Conservation (phyloP, 169 alveolate genomes). For the Perkinsus chesapeaki region DNA sequence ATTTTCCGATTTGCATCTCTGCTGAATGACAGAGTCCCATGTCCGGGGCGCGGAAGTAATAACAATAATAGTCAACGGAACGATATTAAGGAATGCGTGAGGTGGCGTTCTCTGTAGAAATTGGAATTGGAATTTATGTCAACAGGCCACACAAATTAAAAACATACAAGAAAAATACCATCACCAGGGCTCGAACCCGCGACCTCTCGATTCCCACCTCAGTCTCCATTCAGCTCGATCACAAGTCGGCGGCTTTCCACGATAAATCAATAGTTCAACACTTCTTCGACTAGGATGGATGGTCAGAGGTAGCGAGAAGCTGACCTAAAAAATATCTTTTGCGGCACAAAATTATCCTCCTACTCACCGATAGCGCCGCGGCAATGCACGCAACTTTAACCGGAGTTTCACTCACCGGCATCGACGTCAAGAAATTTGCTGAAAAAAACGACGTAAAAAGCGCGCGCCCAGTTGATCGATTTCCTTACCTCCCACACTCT, state of each 20-base stretch:
- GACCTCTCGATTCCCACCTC: background rate
- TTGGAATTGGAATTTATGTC: no score
- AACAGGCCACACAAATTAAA: no score
- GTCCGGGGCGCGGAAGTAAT: no score
- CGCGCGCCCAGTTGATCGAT: conserved; percentile 1
- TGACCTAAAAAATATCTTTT: background rate
- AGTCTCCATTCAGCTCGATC: background rate
- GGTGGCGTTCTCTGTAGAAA: no score
- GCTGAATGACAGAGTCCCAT: no score
- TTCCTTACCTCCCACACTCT: background rate
- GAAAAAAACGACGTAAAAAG: background rate
- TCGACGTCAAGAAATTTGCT: background rate
- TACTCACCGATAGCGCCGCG: background rate
- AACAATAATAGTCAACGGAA: no score
- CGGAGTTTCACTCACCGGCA: background rate
- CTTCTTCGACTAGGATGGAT: background rate
- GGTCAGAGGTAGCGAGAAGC: background rate
- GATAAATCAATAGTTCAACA: background rate
- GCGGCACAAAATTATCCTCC: background rate
- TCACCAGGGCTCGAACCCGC: background rate
- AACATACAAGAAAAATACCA: no score
- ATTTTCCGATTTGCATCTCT: no score
- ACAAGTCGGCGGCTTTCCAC: background rate
- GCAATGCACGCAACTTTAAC: background rate
- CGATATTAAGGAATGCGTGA: no score